Percentiles rank a stretch among this genome's conserved stretches.
These are phyloP conservation scores for Marasmius oreades DNA, from an alignment of 1,284 basidiomycete genomes.

Conservation along the genomic window DNA sequence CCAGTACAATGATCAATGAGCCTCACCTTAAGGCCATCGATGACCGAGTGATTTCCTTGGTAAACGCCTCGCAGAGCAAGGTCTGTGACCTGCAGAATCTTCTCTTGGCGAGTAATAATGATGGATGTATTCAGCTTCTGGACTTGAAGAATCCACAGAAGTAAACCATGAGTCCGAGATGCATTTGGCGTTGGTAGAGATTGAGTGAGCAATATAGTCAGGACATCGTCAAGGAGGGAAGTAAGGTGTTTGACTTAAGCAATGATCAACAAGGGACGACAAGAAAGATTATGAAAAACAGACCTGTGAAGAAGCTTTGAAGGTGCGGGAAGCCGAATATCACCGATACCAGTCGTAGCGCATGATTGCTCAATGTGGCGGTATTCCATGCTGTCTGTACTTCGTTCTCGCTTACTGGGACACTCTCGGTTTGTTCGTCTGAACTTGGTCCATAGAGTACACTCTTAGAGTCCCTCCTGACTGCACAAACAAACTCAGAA, in stretches of 20 bases:
- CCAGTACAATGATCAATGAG: background rate
- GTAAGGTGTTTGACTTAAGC: conserved; percentile 38
- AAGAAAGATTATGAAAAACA: conserved; percentile 19
- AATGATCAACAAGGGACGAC: conserved; percentile 1
- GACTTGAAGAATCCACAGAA: conserved; percentile 44
- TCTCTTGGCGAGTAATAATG: conserved; percentile 26
- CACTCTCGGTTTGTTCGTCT: background rate
- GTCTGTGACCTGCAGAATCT: conserved; percentile 30
- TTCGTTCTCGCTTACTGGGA: conserved; percentile 27
- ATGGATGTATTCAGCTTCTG: conserved; percentile 41
- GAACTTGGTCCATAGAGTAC: conserved; percentile 4
- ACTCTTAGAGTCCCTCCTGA: conserved; percentile 26
- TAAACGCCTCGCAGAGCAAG: conserved; percentile 31
- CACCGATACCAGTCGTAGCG: conserved; percentile 45
- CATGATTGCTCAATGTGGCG: conserved; percentile 43
- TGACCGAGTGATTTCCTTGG: conserved; percentile 21
- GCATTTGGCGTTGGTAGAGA: conserved; percentile 37
- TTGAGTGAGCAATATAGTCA: conserved; percentile 28
- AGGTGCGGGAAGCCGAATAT: conserved; percentile 43
- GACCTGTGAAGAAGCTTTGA: conserved; percentile 45
- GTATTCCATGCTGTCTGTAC: conserved; percentile 37
- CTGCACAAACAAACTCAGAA: conserved; percentile 30
- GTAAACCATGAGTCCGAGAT: conserved; percentile 42
- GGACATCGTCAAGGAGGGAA: conserved; percentile 34
- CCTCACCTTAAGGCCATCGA: conserved; percentile 42